A percentile compares a stretch with the other conserved stretches of the same genome.
Conservation (phyloP, 176 grass and related monocot species). For the Typha latifolia region DNA sequence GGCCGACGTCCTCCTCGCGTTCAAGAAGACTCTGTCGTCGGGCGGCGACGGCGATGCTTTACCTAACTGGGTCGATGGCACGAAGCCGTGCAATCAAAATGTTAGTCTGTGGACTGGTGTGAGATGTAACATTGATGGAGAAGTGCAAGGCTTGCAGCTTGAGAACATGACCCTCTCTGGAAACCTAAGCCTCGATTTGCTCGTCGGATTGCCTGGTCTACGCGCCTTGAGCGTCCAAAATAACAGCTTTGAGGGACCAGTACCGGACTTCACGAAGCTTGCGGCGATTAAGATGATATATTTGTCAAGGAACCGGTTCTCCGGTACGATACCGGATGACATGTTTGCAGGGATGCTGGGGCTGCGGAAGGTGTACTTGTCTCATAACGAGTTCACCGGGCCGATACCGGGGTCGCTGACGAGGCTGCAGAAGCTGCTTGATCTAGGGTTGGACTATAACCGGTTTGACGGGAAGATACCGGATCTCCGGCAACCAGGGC, state of each 20-base stretch:
- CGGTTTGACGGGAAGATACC: slow-evolving; percentile 41
- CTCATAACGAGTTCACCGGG: slow-evolving; percentile 44
- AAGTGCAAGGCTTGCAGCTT: slow-evolving; percentile 39
- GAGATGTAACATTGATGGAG: not conserved
- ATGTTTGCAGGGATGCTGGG: slow-evolving; percentile 35
- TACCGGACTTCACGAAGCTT: slow-evolving; percentile 48
- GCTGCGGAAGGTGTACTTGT: slow-evolving; percentile 41
- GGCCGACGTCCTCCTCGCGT: slow-evolving; percentile 25
- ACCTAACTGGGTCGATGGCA: slow-evolving; percentile 14
- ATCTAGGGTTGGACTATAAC: slow-evolving; percentile 38
- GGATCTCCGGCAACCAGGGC: slow-evolving; percentile 24
- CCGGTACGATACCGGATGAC: slow-evolving; percentile 33
- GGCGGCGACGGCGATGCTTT: slow-evolving; percentile 11
- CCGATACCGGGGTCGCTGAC: slow-evolving; percentile 49
- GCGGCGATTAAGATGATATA: slow-evolving; percentile 41
- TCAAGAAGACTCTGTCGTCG: slow-evolving; percentile 22
- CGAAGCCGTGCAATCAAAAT: slow-evolving; percentile 9
- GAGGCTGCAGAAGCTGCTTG: slow-evolving; percentile 15
- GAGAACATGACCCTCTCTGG: slow-evolving; percentile 53
- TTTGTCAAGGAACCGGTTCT: slow-evolving; percentile 39
- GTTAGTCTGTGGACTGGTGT: slow-evolving; percentile 24
- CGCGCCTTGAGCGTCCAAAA: slow-evolving; percentile 59
- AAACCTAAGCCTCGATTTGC: slow-evolving; percentile 21
- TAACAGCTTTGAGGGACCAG: slow-evolving; percentile 49
- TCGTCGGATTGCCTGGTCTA: slow-evolving; percentile 29